Evolutionary conservation across 148 eudicot genomes (phyloP).

Genomic region (Salicornia ramosissima): DNA sequence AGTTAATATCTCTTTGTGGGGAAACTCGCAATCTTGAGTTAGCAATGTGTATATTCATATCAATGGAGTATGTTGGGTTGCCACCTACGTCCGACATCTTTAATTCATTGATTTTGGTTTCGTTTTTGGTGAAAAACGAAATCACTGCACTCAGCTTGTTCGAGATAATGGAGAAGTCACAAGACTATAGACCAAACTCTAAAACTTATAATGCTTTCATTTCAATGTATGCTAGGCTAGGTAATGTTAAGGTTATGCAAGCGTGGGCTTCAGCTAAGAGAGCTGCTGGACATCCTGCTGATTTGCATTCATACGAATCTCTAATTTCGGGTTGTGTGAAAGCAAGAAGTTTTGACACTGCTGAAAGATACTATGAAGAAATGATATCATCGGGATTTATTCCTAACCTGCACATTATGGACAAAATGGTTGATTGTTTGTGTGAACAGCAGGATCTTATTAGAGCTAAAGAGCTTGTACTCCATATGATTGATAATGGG

Average conservation of each 20-base stretch:
- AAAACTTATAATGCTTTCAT: conserved; percentile 44
- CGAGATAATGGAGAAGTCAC: conserved; percentile 49
- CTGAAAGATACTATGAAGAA: conserved; percentile 39
- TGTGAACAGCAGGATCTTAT: conserved; percentile 27
- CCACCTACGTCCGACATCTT: conserved; percentile 35
- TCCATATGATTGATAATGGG: conserved; percentile 19
- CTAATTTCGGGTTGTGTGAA: conserved; percentile 38
- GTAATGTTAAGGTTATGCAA: conserved; percentile 38
- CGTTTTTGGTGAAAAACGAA: conserved; percentile 34
- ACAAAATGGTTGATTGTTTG: conserved; percentile 32
- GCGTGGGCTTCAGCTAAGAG: conserved; percentile 37
- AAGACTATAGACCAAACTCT: conserved; percentile 36
- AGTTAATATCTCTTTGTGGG: conserved; percentile 38
- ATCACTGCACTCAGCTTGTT: conserved; percentile 49
- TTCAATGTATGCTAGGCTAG: conserved; percentile 35
- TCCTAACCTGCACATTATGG: conserved; percentile 36
- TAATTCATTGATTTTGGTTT: conserved; percentile 40
- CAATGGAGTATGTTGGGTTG: conserved; percentile 44
- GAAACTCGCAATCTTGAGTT: conserved; percentile 31
- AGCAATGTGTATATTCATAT: conserved; percentile 37
- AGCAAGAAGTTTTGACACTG: conserved; percentile 25
- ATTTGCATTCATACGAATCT: conserved; percentile 34
- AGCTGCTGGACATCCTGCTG: conserved; percentile 38
- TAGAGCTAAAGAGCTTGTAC: conserved; percentile 32
- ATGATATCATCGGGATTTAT: conserved; percentile 36